phyloP scores from a whole-genome alignment of 192 early-diverging fungal species.

The Coemansia sp. region DNA sequence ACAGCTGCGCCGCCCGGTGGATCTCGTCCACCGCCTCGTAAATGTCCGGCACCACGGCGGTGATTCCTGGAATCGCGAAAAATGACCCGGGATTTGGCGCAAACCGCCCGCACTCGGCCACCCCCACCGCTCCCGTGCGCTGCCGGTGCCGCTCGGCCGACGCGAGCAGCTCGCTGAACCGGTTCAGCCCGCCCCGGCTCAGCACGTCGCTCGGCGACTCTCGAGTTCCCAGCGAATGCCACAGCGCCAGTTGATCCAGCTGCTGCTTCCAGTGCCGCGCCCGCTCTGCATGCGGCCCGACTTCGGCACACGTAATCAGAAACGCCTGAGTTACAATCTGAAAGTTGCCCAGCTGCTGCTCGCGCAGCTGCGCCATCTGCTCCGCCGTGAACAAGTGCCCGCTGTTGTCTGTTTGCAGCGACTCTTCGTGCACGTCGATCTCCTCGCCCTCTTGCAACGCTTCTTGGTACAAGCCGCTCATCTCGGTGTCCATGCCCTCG shows the following conservation, averaged over 20 bases:
- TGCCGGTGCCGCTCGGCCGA: slow-evolving; percentile 22
- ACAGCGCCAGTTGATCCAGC: slow-evolving; percentile 48
- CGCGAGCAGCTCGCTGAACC: slow-evolving; percentile 31
- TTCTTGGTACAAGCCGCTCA: slow-evolving; percentile 53
- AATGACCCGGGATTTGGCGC: slow-evolving; percentile 49
- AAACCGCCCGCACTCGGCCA: slow-evolving; percentile 38
- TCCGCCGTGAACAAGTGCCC: slow-evolving; percentile 47
- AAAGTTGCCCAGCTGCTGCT: slow-evolving; percentile 56
- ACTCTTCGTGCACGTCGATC: slow-evolving; percentile 50
- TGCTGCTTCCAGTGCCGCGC: slow-evolving; percentile 55
- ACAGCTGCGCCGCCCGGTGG: slow-evolving; percentile 42
- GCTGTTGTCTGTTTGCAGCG: slow-evolving; percentile 32
- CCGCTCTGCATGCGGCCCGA: slow-evolving; percentile 26
- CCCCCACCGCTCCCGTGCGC: slow-evolving; percentile 14
- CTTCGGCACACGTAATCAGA: slow-evolving; percentile 39
- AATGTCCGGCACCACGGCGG: slow-evolving; percentile 39
- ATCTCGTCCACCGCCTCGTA: slow-evolving; percentile 55
- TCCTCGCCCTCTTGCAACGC: slow-evolving; percentile 54
- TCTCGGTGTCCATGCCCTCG: slow-evolving; percentile 43
- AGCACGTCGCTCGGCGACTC: slow-evolving; percentile 38
- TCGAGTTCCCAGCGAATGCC: slow-evolving; percentile 47
- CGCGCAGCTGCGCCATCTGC: slow-evolving; percentile 53
- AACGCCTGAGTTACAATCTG: slow-evolving; percentile 57
- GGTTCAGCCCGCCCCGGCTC: slow-evolving; percentile 31
- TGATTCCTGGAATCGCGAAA: slow-evolving; percentile 51